These are phyloP conservation scores for Immersiella caudata DNA, from an alignment of 495 filamentous ascomycete genomes.

Conservation along the genomic window DNA sequence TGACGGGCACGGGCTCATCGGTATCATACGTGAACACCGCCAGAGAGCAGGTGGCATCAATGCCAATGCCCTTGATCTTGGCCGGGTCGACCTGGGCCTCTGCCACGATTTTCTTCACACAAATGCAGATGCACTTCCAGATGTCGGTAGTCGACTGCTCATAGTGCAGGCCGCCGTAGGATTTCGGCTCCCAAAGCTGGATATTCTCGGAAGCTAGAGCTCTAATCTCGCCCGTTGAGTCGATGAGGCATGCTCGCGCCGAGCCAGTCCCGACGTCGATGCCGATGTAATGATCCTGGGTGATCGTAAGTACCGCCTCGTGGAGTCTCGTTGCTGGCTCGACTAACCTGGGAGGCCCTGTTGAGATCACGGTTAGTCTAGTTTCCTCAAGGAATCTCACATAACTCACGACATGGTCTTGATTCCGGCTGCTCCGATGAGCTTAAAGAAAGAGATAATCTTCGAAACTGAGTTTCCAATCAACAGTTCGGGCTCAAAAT, in stretches of 20 bases:
- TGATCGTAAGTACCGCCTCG: background rate
- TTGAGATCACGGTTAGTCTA: background rate
- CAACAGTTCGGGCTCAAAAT: background rate
- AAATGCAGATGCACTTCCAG: conserved; percentile 85
- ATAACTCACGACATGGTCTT: background rate
- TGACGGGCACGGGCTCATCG: conserved; percentile 86
- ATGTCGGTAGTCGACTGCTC: conserved; percentile 99
- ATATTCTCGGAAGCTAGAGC: conserved; percentile 89
- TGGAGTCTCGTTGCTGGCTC: background rate
- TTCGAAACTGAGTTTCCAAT: background rate
- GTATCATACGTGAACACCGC: conserved; percentile 87
- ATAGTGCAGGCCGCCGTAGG: conserved; percentile 71
- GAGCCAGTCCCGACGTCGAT: conserved; percentile 97
- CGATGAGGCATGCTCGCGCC: conserved; percentile 91
- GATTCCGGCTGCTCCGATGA: background rate
- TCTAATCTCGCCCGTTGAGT: conserved; percentile 87
- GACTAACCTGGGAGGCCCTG: conserved; percentile 30
- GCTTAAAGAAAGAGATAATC: too few relatives aligned
- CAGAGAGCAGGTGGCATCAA: conserved; percentile 96
- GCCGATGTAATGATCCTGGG: conserved; percentile 72
- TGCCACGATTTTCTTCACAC: conserved; percentile 74
- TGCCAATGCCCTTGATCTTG: conserved; percentile 84
- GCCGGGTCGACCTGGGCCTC: conserved; percentile 74
- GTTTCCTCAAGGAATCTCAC: background rate
- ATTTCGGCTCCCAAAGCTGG: conserved; percentile 89